Evolutionary conservation across 352 stramenopile species (phyloP).

Genomic region (Phytopythium mirpurense): DNA sequence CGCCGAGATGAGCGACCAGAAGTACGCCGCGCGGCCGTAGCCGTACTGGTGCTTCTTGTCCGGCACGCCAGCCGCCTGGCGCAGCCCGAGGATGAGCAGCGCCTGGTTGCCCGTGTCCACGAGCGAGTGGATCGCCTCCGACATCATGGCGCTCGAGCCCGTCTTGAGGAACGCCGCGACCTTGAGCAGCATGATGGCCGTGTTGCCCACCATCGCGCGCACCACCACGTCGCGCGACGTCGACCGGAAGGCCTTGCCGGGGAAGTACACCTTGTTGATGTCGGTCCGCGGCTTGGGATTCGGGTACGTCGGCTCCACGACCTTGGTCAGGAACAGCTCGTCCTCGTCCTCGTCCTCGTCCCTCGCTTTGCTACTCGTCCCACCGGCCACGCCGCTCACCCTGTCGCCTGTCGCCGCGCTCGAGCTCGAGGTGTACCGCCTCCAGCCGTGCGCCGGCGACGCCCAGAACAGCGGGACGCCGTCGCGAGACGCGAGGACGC

Average conservation of each 20-base stretch:
- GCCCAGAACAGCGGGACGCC: neutral
- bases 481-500: neutral
- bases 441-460: neutral
- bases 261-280: slow-evolving; percentile 85
- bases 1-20: slow-evolving; percentile 98
- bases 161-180: slow-evolving; percentile 77
- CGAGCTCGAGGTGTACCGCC: neutral
- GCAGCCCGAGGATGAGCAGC: slow-evolving; percentile 84
- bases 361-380: neutral
- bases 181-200: slow-evolving; percentile 90
- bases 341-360: slow-evolving; percentile 15
- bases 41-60: slow-evolving; percentile 96
- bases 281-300: slow-evolving; percentile 57
- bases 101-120: slow-evolving; percentile 97
- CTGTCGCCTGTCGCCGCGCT: neutral
- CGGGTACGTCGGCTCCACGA: slow-evolving; percentile 36
- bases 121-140: slow-evolving; percentile 96
- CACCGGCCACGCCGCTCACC: neutral
- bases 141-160: slow-evolving; percentile 95
- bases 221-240: slow-evolving; percentile 78
- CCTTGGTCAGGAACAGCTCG: slow-evolving; percentile 29
- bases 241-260: slow-evolving; percentile 70
- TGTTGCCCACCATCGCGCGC: slow-evolving; percentile 92
- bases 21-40: slow-evolving; percentile 97
- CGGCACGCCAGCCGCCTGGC: slow-evolving; percentile 77